These are phyloP conservation scores for Phytophthora capsici DNA, from an alignment of 352 stramenopile species.

Conservation along the genomic window DNA sequence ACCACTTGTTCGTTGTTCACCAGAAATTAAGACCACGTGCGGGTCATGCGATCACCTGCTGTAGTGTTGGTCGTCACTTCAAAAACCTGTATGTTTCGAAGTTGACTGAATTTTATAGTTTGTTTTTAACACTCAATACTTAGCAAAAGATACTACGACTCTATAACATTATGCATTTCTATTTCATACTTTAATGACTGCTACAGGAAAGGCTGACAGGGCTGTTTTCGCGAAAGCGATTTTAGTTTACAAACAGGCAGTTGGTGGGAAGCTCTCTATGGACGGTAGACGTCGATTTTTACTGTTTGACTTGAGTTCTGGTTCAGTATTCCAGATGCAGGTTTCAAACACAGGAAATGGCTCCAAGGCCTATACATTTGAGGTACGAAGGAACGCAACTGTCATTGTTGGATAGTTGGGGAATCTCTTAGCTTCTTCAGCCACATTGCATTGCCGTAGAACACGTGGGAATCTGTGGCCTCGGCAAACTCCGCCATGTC, in stretches of 20 bases:
- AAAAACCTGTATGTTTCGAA: conserved; percentile 6
- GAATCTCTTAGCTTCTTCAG: conserved; percentile 18
- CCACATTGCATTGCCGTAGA: background rate
- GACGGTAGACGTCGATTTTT: background rate
- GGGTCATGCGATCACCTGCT: conserved; percentile 1
- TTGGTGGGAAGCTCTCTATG: conserved; percentile 26
- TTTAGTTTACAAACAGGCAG: conserved; percentile 14
- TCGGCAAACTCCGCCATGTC: background rate
- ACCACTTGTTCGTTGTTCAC: conserved; percentile 2
- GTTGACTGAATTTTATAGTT: too few relatives aligned
- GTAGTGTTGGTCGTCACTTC: conserved; percentile 22
- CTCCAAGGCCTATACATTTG: background rate
- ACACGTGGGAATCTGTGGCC: background rate
- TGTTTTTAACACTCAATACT: too few relatives aligned
- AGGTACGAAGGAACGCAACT: conserved; percentile 16
- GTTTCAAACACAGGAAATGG: background rate
- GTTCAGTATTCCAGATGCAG: conserved; percentile 21
- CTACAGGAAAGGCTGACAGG: conserved; percentile 11
- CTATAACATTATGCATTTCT: background rate
- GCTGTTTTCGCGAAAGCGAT: conserved; percentile 30
- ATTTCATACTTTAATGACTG: conserved; percentile 8
- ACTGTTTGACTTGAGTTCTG: conserved; percentile 14
- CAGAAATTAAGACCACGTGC: conserved; percentile 1
- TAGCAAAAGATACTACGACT: too few relatives aligned
- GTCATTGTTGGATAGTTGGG: conserved; percentile 17